phyloP scores from a whole-genome alignment of 1,139 yeast genomes.

The Yamadazyma trypodendri region DNA sequence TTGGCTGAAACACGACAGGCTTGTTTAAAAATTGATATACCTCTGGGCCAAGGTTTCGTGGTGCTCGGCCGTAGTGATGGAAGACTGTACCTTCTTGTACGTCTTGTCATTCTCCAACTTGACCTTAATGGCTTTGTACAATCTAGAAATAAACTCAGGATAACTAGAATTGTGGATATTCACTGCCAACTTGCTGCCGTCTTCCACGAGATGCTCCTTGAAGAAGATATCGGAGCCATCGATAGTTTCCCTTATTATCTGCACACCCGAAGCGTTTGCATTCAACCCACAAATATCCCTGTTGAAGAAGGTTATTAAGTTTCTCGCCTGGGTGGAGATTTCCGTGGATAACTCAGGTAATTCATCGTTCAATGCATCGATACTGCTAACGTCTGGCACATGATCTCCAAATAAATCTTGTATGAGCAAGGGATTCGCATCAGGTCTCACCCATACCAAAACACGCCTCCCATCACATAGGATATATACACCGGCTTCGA shows the following conservation, averaged over 20 bases:
- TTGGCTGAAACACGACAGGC: no score
- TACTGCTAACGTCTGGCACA: conserved; percentile 40
- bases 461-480: conserved; percentile 68
- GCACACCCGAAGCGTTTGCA: conserved; percentile 44
- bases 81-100: conserved; percentile 30
- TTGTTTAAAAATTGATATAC: conserved; percentile 36
- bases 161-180: conserved; percentile 47
- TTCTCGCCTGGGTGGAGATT: conserved; percentile 67
- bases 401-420: conserved; percentile 71
- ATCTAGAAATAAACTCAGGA: conserved; percentile 56
- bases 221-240: conserved; percentile 65
- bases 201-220: conserved; percentile 69
- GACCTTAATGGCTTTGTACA: conserved; percentile 62
- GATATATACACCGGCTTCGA: conserved; percentile 76
- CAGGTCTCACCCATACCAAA: conserved; percentile 69
- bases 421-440: conserved; percentile 65
- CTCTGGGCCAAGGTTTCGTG: conserved; percentile 40
- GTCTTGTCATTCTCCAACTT: conserved; percentile 49
- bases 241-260: conserved; percentile 61
- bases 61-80: conserved; percentile 29
- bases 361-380: conserved; percentile 54
- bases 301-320: conserved; percentile 54
- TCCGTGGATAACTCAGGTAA: conserved; percentile 72
- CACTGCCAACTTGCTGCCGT: conserved; percentile 37
- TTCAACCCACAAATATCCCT: conserved; percentile 34